A percentile compares a stretch with the other conserved stretches of the same genome.
Conservation (phyloP, 345 rosid genomes). For the Arabis hirsuta region DNA sequence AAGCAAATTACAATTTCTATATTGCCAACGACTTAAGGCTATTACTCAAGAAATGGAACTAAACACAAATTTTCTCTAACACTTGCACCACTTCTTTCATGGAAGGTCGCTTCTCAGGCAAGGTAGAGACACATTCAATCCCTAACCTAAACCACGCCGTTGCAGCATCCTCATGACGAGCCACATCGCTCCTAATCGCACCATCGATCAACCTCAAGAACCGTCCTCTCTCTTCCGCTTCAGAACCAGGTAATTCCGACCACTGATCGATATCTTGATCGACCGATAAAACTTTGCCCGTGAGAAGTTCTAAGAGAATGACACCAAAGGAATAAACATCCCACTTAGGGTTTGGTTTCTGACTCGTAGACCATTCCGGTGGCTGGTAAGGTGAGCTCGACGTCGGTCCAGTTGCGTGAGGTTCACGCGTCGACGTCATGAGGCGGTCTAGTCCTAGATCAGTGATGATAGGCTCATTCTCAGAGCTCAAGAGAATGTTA, state of each 20-base stretch:
- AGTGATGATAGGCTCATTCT: constrained; percentile 67
- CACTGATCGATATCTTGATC: constrained; percentile 66
- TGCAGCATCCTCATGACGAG: constrained; percentile 57
- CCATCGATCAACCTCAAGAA: constrained; percentile 62
- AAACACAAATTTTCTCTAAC: constrained; percentile 56
- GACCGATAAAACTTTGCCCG: constrained; percentile 56
- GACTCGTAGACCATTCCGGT: constrained; percentile 64
- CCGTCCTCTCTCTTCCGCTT: constrained; percentile 53
- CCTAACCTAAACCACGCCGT: constrained; percentile 69
- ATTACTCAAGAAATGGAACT: constrained; percentile 21
- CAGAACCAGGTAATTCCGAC: constrained; percentile 41
- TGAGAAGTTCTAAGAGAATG: constrained; percentile 74
- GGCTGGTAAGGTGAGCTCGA: constrained; percentile 61
- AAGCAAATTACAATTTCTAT: constrained; percentile 4
- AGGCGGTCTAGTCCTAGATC: constrained; percentile 77
- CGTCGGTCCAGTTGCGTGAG: constrained; percentile 20
- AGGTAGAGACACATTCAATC: constrained; percentile 66
- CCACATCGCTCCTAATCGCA: constrained; percentile 63
- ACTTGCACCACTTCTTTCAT: constrained; percentile 81
- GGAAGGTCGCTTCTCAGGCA: constrained; percentile 79
- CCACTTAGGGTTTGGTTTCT: constrained; percentile 74
- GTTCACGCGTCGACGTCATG: constrained; percentile 19
- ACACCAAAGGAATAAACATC: constrained; percentile 85
- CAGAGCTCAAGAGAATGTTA: constrained; percentile 68
- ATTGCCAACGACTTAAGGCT: constrained; percentile 1